phyloP scores from a whole-genome alignment of 257 asterid genomes.

The Orobanche coerulescens region DNA sequence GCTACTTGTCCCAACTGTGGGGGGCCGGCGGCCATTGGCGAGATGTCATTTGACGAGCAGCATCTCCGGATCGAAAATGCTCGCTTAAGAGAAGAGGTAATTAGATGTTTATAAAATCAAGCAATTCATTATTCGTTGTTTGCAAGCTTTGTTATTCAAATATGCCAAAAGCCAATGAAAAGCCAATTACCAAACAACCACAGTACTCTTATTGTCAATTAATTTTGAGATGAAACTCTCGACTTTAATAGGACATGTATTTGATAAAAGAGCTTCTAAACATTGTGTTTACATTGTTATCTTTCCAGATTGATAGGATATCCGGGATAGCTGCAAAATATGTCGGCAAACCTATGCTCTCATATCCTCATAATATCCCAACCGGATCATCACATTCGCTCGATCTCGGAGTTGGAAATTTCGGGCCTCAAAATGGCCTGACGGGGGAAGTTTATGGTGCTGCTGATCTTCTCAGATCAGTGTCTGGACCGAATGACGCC shows the following conservation, averaged over 20 bases:
- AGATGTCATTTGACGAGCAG: conserved; percentile 67
- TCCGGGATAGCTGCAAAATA: conserved; percentile 73
- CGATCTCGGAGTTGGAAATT: conserved; percentile 51
- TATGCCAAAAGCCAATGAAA: too few relatives aligned
- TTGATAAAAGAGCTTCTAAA: too few relatives aligned
- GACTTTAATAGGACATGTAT: too few relatives aligned
- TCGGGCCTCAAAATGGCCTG: conserved; percentile 38
- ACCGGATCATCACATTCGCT: conserved; percentile 40
- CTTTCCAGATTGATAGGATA: conserved; percentile 54
- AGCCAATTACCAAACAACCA: too few relatives aligned
- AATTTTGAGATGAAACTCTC: too few relatives aligned
- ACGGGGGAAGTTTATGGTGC: conserved; percentile 46
- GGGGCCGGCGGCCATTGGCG: conserved; percentile 66
- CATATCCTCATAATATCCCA: conserved; percentile 44
- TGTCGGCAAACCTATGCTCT: conserved; percentile 60
- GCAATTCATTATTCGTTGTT: background rate
- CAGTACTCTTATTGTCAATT: too few relatives aligned
- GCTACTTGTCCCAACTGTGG: conserved; percentile 66
- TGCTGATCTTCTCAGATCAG: conserved; percentile 48
- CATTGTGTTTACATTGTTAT: background rate
- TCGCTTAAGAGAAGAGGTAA: conserved; percentile 70
- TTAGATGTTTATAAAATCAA: background rate
- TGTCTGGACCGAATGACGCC: conserved; percentile 52
- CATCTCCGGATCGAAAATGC: conserved; percentile 66
- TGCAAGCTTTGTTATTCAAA: too few relatives aligned